Evolutionary conservation across 306 rosid genomes (phyloP), one percentile per base, ranked within the genome.

Genomic region (Casuarina cunninghamiana): DNA sequence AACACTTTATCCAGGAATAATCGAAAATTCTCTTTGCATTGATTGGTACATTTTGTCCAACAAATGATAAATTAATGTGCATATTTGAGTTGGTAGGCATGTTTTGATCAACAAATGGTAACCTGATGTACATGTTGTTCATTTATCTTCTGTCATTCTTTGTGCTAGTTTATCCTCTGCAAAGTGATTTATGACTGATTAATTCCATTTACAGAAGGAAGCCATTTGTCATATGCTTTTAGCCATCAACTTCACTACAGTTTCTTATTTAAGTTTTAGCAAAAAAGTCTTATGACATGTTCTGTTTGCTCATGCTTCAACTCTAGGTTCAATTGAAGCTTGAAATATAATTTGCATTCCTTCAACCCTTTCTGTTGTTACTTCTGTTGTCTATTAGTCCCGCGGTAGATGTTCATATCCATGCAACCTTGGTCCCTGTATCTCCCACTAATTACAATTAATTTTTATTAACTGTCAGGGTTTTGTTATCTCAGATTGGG

Each of bases 401-500:
- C 11, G 32, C 66, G 51, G 37, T 10, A 55, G 42, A 73, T 73
- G 51, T 43, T 71, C 39, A 15, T 54, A 7, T 72, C 45, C 43
- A 75, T 43, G 55, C 70, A 65, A 42, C 67, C 26, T 43, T 70
- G 49, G 71, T 61, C 54, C 72, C 55, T 4, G 38, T 69, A 70
- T 75, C 72, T 81, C 54, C 63, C 55, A 42, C 80, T 80, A 62
- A 79, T 51, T 15, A 11, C 39, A 37, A 35, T 67, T 13, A 46
- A 16, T 73, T 78, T 78, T 72, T 71, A 53, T 80, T 85, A 73
- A 81, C 79, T 82, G 54, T 81, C 91, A 95, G 99, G 99, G 99
- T 72, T 95, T 95, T 88, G 97, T 95, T 81, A 95, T 95, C 81
- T 93, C 99, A 58, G 99, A 95, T 81, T 95, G 99, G 99, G 91